Evolutionary conservation across 345 rosid species (phyloP), one percentile per base, ranked within the genome.

Genomic region (Syzygium grande): DNA sequence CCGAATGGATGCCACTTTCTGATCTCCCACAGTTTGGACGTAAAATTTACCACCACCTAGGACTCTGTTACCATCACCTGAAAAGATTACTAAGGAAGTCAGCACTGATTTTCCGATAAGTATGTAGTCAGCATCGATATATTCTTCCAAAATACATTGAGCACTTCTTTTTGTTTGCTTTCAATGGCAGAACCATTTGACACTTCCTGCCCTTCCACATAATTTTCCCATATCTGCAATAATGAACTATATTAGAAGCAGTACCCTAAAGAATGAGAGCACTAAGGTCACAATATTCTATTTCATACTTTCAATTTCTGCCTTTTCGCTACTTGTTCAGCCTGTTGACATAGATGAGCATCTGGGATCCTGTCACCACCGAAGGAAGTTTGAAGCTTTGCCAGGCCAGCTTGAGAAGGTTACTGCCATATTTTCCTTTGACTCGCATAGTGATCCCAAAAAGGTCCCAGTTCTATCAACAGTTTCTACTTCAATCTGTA

Each of bases 361-460:
- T 98, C 99, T 6, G 95, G 88, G 88, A 96, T 93, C 93, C 97
- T 93, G 89, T 97, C 99, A 86, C 92, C 86, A 77, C 97, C 98
- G 90, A 95, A 98, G 88, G 98, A 92, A 86, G 94, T 94, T 87
- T 98, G 99, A 68, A 97, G 88, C 91, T 92, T 98, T 27, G 99
- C 99, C 46, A 98, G 95, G 89, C 99, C 99, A 91, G 98, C 95
- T 91, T 97, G 89, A 98, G 96, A 88, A 97, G 98, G 89, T 90
- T 63, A 90, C 90, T 43, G 95, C 99, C 90, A 94, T 88, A 56
- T 98, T 98, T 89, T 96, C 92, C 91, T 88, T 95, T 1, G 96
- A 92, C 90, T 97, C 98, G 98, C 99, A 98, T 90, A 98, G 85
- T 84, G 99, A 93, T 88, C 99, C 99, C 96, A 98, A 89, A 94